Evolutionary conservation across 768 basidiomycete genomes (phyloP).

Genomic region (Leccinum incarnatum): DNA sequence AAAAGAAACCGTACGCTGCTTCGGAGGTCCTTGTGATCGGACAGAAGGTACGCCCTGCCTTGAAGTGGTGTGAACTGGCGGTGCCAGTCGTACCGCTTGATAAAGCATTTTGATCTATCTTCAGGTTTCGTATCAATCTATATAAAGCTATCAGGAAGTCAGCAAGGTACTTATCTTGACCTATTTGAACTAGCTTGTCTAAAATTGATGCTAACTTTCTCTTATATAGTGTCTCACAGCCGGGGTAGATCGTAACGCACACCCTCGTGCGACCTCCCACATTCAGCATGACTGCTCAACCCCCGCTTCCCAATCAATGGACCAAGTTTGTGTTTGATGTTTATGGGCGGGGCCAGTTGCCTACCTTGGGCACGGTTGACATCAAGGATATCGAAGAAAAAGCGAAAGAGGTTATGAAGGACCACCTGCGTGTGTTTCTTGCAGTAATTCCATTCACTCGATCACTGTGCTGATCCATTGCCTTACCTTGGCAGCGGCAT

Average conservation of each 20-base stretch:
- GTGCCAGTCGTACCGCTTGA: not conserved
- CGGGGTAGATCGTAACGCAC: not conserved
- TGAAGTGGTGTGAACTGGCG: too few relatives aligned
- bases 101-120: not conserved
- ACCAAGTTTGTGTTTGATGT: constrained; percentile 22
- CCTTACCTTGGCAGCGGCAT: constrained; percentile 46
- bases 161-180: too few relatives aligned
- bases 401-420: constrained; percentile 60
- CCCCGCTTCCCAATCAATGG: constrained; percentile 27
- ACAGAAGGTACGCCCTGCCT: too few relatives aligned
- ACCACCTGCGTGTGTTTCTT: constrained; percentile 45
- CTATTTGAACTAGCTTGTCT: not conserved
- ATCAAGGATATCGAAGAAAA: constrained; percentile 63
- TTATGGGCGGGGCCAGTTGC: constrained; percentile 18
- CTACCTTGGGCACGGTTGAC: constrained; percentile 54
- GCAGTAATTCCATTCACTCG: not conserved
- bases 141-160: too few relatives aligned
- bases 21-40: too few relatives aligned
- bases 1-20: not conserved
- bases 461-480: not conserved
- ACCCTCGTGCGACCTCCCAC: not conserved
- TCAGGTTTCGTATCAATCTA: not conserved
- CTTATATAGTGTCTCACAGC: not conserved
- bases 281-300: constrained; percentile 16
- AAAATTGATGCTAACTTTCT: not conserved